These are phyloP conservation scores for Rosa hybrid DNA, from an alignment of 331 rosid genomes.

Conservation along the genomic window DNA sequence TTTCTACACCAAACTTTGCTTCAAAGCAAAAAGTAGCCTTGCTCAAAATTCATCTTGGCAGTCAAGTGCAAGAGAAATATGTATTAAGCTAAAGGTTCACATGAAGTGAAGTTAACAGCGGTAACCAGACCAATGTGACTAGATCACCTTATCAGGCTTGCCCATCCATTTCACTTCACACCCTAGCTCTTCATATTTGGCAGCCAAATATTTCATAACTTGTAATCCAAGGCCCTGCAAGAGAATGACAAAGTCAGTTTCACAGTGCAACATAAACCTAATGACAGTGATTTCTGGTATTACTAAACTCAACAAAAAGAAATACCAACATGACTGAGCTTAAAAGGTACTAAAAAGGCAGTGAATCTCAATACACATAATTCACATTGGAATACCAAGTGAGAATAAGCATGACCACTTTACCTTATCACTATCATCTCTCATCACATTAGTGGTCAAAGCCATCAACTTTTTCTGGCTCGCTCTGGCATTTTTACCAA, in stretches of 20 bases:
- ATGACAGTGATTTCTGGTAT: too few relatives aligned
- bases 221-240: constrained; percentile 72
- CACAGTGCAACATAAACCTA: neutral
- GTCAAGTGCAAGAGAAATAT: too few relatives aligned
- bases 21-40: too few relatives aligned
- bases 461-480: constrained; percentile 66
- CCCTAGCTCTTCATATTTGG: constrained; percentile 86
- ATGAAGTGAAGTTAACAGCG: too few relatives aligned
- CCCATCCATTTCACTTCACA: constrained; percentile 99
- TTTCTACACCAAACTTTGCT: too few relatives aligned
- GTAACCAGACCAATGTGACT: neutral
- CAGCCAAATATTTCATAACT: constrained; percentile 79
- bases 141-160: constrained; percentile 81
- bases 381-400: neutral
- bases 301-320: too few relatives aligned
- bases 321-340: too few relatives aligned
- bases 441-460: constrained; percentile 81
- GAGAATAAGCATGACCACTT: neutral
- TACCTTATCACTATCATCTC: constrained; percentile 95
- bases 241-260: constrained; percentile 12
- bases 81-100: too few relatives aligned
- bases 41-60: too few relatives aligned
- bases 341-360: too few relatives aligned
- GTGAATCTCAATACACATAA: neutral
- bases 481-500: constrained; percentile 66